These are phyloP conservation scores for Harringtonia aguacate DNA, from an alignment of 2,329 filamentous ascomycete species.

Conservation along the genomic window DNA sequence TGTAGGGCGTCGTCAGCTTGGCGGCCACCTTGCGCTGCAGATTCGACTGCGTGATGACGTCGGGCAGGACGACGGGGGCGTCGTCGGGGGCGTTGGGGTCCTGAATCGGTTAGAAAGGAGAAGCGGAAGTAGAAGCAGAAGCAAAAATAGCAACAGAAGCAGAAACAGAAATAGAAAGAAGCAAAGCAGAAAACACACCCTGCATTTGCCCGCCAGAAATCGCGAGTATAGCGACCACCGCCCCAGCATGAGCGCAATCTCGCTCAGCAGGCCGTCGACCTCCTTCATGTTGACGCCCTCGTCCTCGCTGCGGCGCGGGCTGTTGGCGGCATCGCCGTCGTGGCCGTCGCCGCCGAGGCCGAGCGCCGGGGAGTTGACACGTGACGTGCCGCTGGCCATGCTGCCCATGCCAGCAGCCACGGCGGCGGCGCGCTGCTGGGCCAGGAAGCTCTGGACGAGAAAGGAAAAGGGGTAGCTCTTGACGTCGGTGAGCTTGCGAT, in stretches of 20 bases:
- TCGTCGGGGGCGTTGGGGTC: conserved; percentile 40
- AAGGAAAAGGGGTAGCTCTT: conserved; percentile 98
- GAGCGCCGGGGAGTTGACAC: conserved; percentile 66
- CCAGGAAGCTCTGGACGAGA: conserved; percentile 84
- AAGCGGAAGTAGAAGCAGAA: conserved; percentile 9
- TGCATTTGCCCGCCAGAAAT: conserved; percentile 80
- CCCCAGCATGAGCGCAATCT: conserved; percentile 85
- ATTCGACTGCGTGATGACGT: conserved; percentile 67
- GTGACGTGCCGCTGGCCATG: conserved; percentile 44
- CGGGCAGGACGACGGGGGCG: conserved; percentile 53
- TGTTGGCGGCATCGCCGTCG: conserved; percentile 19
- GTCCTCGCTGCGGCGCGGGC: conserved; percentile 61
- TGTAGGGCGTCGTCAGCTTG: conserved; percentile 72
- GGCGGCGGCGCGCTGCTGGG: conserved; percentile 47
- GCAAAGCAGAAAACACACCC: conserved; percentile 37
- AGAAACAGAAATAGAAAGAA: conserved; percentile 8
- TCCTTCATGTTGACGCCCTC: conserved; percentile 98
- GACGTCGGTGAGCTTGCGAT: conserved; percentile 82
- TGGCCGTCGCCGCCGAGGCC: conserved; percentile 19
- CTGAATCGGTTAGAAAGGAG: conserved; percentile 24
- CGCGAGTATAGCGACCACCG: conserved; percentile 88
- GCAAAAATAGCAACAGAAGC: not conserved
- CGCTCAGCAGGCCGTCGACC: conserved; percentile 75
- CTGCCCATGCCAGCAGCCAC: not conserved
- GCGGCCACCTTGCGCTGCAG: conserved; percentile 68